Conservation (phyloP, 306 rosid genomes). For the Prunus armeniaca region DNA sequence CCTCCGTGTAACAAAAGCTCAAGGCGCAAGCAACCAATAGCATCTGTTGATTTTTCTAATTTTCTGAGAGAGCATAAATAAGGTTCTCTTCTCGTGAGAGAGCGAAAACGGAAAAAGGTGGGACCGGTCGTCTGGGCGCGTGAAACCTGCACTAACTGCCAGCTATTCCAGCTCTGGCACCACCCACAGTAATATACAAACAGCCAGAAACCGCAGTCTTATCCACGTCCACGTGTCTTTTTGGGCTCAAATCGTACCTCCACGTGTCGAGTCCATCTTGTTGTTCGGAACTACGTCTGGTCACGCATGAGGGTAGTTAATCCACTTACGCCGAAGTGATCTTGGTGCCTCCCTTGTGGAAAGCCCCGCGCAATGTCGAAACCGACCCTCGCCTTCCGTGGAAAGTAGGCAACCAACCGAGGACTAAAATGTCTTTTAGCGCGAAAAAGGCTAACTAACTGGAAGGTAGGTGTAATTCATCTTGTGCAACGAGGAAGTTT, state of each 20-base stretch:
- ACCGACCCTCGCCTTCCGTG: neutral
- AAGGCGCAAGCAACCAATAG: constrained; percentile 38
- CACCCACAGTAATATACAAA: constrained; percentile 12
- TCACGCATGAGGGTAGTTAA: no score
- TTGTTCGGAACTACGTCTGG: no score
- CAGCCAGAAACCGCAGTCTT: no score
- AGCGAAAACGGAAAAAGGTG: neutral
- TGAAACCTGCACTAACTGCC: constrained; percentile 56
- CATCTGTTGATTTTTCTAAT: no score
- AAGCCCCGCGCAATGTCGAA: constrained; percentile 17
- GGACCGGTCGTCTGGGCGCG: constrained; percentile 36
- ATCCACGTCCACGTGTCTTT: no score
- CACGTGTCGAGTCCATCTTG: no score
- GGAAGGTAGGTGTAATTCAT: constrained; percentile 47
- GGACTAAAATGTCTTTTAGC: constrained; percentile 35
- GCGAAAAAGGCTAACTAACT: constrained; percentile 25
- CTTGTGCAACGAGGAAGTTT: constrained; percentile 44
- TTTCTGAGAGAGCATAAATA: neutral
- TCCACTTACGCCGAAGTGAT: constrained; percentile 18
- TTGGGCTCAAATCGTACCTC: no score
- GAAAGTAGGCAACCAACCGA: neutral
- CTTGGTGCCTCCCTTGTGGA: constrained; percentile 9
- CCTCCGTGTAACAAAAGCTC: constrained; percentile 59
- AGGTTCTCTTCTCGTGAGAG: no score
- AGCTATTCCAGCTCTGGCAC: constrained; percentile 58